Base-by-base conservation (phyloP, 2,329 filamentous ascomycete species). In the Fusarium beomiforme region DNA sequence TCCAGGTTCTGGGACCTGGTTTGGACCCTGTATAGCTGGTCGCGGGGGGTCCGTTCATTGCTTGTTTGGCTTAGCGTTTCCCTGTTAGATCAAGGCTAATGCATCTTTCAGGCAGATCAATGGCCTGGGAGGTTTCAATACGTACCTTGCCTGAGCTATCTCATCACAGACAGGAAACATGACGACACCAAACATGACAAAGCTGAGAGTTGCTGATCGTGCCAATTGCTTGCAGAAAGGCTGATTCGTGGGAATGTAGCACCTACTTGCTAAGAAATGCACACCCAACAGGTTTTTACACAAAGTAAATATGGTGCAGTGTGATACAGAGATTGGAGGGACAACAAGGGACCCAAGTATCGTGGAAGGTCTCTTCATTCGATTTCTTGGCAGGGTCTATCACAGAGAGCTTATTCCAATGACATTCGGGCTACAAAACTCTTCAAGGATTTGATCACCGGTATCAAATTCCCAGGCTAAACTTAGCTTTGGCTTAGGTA, bases 21-120 rank as follows among this genome's bases (percentile, higher is more conserved):
- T 50, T 56, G 64, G 67, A 70, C 74, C 74, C 73, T 76, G 73
- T 76, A 67, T 61, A 76, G 75, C 74, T 76, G 73, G 61, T 37
- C 53, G 44, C 43, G 43, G 34, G 24, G 51, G 63, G 49, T 59
- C 70, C 50, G 51, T 71, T 23, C 46, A 59, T 62, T 56, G 44
- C 59, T 59, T 63, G 41, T 59, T 67, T 63, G 21, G 72, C 47
- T 58, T 75, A 75, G 73, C 70, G 74, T 49, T 46, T 49, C 21
- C 51, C 54, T 46, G 42, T 33, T 73, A 50, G 68, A 76, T 69
- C 67, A 68, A 69, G 44, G 49, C 72, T 73, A 76, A 73, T 69
- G 72, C 72, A 53, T 33, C 64, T 76, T 70, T 75, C 73, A 76
- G 70, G 68, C 63, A 64, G 74, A 74, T 76, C 69, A 63, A 51